Evolutionary conservation across 1,139 yeast species (phyloP).

Genomic region (Zygosaccharomyces pseudobailii): DNA sequence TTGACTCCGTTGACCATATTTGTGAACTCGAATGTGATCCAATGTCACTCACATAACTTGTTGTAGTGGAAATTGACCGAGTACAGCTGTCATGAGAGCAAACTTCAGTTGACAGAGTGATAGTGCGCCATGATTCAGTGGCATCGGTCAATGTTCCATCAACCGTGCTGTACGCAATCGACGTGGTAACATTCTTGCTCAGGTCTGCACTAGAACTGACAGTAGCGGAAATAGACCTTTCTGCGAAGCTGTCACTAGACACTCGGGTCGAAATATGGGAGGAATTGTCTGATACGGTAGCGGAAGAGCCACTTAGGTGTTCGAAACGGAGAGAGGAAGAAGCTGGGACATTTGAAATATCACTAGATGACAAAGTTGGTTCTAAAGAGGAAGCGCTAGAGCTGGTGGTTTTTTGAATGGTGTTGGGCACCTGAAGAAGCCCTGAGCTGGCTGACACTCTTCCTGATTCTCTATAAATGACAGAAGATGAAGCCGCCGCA

Average conservation of each 20-base stretch:
- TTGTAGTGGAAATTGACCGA: slow-evolving; percentile 1
- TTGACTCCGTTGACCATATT: too few relatives aligned
- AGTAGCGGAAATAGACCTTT: too few relatives aligned
- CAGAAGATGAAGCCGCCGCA: neutral
- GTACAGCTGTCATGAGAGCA: slow-evolving; percentile 7
- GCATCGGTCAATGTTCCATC: neutral
- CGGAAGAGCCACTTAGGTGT: neutral
- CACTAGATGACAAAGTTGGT: neutral
- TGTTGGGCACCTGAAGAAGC: neutral
- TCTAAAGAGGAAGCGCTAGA: neutral
- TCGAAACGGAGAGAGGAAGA: neutral
- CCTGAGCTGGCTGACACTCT: neutral
- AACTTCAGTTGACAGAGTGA: slow-evolving; percentile 5
- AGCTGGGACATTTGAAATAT: neutral
- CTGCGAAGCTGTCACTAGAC: too few relatives aligned
- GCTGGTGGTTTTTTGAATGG: neutral
- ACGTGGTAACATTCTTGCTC: neutral
- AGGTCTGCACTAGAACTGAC: too few relatives aligned
- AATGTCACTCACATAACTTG: neutral
- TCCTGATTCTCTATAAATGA: neutral
- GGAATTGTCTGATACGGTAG: neutral
- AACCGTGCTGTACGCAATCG: neutral
- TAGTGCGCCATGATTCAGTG: neutral
- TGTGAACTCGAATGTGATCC: neutral
- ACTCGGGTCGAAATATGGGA: neutral